A percentile compares a stretch with the other conserved stretches of the same genome.
phyloP scores from a whole-genome alignment of 495 filamentous ascomycete species.

The Durotheca rogersii region DNA sequence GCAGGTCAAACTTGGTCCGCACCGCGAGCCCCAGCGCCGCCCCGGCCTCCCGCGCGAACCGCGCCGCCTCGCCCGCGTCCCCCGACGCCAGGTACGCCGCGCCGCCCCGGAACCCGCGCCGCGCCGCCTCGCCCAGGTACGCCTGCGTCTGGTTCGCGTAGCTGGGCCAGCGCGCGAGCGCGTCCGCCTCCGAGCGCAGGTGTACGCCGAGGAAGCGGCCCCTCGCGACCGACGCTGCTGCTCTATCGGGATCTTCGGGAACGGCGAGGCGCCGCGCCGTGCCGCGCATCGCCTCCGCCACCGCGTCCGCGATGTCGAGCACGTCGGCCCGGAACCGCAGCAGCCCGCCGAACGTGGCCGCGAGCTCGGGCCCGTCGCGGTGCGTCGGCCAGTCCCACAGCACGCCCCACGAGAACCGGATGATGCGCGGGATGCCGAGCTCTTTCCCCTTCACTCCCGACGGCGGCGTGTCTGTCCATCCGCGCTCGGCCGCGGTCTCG shows the following conservation, averaged over 20 bases:
- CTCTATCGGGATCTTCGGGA: too few species aligned
- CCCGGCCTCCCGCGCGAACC: slow-evolving; percentile 30
- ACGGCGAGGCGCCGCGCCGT: slow-evolving; percentile 15
- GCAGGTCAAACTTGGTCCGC: slow-evolving; percentile 39
- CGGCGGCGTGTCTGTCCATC: slow-evolving; percentile 23
- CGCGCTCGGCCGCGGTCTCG: slow-evolving; percentile 19
- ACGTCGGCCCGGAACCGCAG: slow-evolving; percentile 43
- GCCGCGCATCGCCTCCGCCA: slow-evolving; percentile 33
- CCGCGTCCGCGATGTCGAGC: slow-evolving; percentile 33
- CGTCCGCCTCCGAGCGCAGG: slow-evolving; percentile 46
- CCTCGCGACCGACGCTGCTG: too few species aligned
- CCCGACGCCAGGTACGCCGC: slow-evolving; percentile 46
- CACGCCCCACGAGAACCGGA: slow-evolving; percentile 48
- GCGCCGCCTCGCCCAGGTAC: slow-evolving; percentile 36
- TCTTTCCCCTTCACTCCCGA: too few species aligned
- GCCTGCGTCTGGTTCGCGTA: slow-evolving; percentile 43
- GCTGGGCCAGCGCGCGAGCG: slow-evolving; percentile 42
- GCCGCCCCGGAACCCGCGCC: slow-evolving; percentile 30
- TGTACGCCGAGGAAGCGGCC: slow-evolving; percentile 44
- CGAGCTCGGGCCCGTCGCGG: slow-evolving; percentile 47
- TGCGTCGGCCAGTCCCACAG: slow-evolving; percentile 47
- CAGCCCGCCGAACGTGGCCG: slow-evolving; percentile 43
- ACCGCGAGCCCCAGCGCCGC: slow-evolving; percentile 24
- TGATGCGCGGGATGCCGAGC: slow-evolving; percentile 33
- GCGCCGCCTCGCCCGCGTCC: slow-evolving; percentile 39